phyloP scores from a whole-genome alignment of 176 grass and related monocot genomes.

The Pontederia paniculata region DNA sequence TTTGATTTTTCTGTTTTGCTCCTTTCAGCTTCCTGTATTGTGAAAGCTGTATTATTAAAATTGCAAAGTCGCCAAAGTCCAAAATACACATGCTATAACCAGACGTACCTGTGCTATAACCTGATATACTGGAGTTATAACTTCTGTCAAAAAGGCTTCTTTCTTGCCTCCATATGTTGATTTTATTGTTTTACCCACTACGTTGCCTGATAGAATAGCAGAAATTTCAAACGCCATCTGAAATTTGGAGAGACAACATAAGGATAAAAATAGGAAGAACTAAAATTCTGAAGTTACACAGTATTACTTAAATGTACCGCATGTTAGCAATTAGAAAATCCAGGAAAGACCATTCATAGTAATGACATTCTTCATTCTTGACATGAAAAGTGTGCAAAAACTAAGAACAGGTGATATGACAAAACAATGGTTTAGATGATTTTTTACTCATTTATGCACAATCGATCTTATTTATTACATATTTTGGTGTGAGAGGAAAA shows the following conservation, averaged over 20 bases:
- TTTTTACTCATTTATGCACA: too few relatives aligned
- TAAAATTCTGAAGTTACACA: too few relatives aligned
- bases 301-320: too few relatives aligned
- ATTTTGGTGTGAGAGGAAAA: background rate
- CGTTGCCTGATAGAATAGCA: conserved; percentile 84
- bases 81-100: background rate
- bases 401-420: too few relatives aligned
- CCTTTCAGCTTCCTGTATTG: conserved; percentile 59
- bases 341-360: too few relatives aligned
- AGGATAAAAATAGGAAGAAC: too few relatives aligned
- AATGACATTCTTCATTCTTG: too few relatives aligned
- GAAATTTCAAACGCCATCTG: conserved; percentile 97
- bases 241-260: background rate
- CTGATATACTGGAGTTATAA: conserved; percentile 83
- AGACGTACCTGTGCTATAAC: conserved; percentile 59
- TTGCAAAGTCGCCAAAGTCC: too few relatives aligned
- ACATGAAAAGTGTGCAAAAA: too few relatives aligned
- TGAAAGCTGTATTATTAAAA: background rate
- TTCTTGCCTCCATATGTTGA: conserved; percentile 79
- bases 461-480: too few relatives aligned
- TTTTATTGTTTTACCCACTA: conserved; percentile 78
- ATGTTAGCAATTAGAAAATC: too few relatives aligned
- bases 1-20: conserved; percentile 70
- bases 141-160: conserved; percentile 85
- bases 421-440: too few relatives aligned